A percentile compares a stretch with the other conserved stretches of the same genome.
Conservation (phyloP, 2,329 filamentous ascomycete species). For the Acrocalymma vagum region DNA sequence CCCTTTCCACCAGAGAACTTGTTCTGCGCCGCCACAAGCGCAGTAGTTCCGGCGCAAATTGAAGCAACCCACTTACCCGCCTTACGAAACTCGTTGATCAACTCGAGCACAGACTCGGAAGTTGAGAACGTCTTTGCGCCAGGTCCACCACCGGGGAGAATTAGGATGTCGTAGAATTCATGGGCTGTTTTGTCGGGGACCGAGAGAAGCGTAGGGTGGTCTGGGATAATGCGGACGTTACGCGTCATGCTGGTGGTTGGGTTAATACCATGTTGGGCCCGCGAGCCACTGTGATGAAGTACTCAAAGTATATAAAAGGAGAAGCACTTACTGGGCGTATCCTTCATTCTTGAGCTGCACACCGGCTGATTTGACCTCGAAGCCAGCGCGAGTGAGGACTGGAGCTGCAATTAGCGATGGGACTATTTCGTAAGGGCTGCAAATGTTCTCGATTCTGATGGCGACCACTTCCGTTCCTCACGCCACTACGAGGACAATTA, state of each 20-base stretch:
- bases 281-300: neutral
- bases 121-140: slow-evolving; percentile 46
- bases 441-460: neutral
- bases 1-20: slow-evolving; percentile 24
- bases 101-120: slow-evolving; percentile 27
- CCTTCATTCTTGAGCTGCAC: slow-evolving; percentile 41
- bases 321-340: slow-evolving; percentile 36
- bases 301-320: slow-evolving; percentile 1
- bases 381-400: slow-evolving; percentile 50
- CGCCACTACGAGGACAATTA: neutral
- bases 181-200: slow-evolving; percentile 21
- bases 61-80: slow-evolving; percentile 43
- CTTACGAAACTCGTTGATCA: slow-evolving; percentile 39
- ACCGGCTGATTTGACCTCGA: slow-evolving; percentile 46
- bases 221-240: slow-evolving; percentile 47
- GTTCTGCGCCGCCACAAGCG: slow-evolving; percentile 39
- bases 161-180: slow-evolving; percentile 40
- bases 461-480: neutral
- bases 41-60: slow-evolving; percentile 51
- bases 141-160: slow-evolving; percentile 48
- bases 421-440: neutral
- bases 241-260: slow-evolving; percentile 42
- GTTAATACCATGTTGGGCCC: neutral
- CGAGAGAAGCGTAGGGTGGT: slow-evolving; percentile 31
- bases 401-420: neutral